phyloP scores from a whole-genome alignment of 2,329 filamentous ascomycete genomes.

The Cryphonectria parasitica region DNA sequence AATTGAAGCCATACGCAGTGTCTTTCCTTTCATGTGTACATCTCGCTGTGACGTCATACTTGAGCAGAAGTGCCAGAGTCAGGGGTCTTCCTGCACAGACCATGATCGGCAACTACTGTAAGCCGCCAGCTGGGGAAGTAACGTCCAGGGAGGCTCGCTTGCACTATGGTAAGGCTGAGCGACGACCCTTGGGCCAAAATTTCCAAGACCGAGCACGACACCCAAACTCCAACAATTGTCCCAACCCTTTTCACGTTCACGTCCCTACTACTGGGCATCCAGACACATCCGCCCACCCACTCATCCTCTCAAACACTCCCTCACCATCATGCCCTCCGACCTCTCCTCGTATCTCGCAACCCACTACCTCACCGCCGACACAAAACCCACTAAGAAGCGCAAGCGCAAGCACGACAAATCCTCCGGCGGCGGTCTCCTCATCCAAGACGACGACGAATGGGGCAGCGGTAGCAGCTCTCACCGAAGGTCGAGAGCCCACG shows the following conservation, averaged over 20 bases:
- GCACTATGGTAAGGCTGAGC: conserved; percentile 16
- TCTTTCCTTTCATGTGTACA: background rate
- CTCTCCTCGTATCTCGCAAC: conserved; percentile 87
- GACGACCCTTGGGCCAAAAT: conserved; percentile 7
- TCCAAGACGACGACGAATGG: conserved; percentile 70
- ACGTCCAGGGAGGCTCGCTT: background rate
- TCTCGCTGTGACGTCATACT: background rate
- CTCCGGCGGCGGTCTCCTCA: conserved; percentile 53
- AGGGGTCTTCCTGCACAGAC: background rate
- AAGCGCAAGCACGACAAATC: conserved; percentile 59
- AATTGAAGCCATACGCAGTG: background rate
- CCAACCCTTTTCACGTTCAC: background rate
- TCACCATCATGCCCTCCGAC: conserved; percentile 55
- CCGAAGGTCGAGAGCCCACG: conserved; percentile 36
- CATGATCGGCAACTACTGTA: background rate
- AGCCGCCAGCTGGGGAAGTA: background rate
- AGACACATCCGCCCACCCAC: conserved; percentile 17
- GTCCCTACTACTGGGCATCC: background rate
- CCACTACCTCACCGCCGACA: conserved; percentile 75
- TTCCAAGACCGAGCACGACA: background rate
- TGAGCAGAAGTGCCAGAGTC: background rate
- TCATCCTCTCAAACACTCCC: background rate
- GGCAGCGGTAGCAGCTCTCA: background rate
- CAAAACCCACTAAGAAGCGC: conserved; percentile 63
- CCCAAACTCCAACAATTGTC: background rate